These are phyloP conservation scores for Sclerotinia subarctica DNA, from an alignment of 2,329 filamentous ascomycete genomes.

Conservation along the genomic window DNA sequence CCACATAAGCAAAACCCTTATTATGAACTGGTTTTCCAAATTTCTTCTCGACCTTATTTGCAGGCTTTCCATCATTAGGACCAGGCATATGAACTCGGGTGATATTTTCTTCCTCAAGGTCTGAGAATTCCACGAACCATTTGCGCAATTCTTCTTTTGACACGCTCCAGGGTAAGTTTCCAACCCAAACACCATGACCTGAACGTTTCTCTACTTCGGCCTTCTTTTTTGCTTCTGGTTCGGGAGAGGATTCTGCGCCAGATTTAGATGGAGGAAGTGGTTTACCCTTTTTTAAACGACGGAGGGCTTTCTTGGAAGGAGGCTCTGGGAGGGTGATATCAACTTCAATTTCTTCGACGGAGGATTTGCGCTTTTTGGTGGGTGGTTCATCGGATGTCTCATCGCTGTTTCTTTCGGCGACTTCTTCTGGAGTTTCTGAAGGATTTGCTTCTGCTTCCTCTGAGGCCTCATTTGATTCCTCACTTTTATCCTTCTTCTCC, in stretches of 20 bases:
- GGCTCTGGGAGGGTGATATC: slow-evolving; percentile 88
- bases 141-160: slow-evolving; percentile 71
- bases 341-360: slow-evolving; percentile 74
- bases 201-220: slow-evolving; percentile 58
- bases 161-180: slow-evolving; percentile 83
- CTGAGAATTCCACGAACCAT: slow-evolving; percentile 74
- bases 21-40: slow-evolving; percentile 49
- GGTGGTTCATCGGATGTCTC: slow-evolving; percentile 26
- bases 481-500: slow-evolving; percentile 8
- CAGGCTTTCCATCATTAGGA: slow-evolving; percentile 44
- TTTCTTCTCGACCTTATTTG: slow-evolving; percentile 37
- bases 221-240: slow-evolving; percentile 43
- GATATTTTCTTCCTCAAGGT: slow-evolving; percentile 67
- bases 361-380: slow-evolving; percentile 66
- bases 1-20: slow-evolving; percentile 94
- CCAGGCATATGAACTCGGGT: slow-evolving; percentile 65
- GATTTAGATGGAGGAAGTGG: slow-evolving; percentile 47
- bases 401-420: slow-evolving; percentile 13
- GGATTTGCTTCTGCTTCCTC: neutral
- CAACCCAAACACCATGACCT: slow-evolving; percentile 88
- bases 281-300: slow-evolving; percentile 83
- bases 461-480: neutral
- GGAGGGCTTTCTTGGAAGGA: slow-evolving; percentile 88
- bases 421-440: neutral
- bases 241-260: slow-evolving; percentile 40